A percentile compares a stretch with the other conserved stretches of the same genome.
Conservation (phyloP, 1,284 basidiomycete species). For the Rhodotorula glutinis region DNA sequence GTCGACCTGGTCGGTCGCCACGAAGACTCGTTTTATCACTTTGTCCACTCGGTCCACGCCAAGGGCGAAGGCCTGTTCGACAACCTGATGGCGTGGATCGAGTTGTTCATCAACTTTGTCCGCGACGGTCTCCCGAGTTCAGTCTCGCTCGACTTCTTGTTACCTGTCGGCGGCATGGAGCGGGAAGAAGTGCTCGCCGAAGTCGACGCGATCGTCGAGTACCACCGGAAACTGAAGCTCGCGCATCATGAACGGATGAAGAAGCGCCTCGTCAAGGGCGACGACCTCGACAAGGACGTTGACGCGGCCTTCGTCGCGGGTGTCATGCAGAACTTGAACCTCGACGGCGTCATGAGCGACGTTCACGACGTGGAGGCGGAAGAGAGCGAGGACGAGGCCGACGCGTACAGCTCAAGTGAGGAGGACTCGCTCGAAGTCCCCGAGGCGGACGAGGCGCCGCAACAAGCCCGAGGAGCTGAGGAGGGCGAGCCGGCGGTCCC, state of each 20-base stretch:
- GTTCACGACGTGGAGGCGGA: slow-evolving; percentile 73
- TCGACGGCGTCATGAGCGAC: slow-evolving; percentile 74
- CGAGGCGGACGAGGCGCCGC: slow-evolving; percentile 42
- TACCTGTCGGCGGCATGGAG: slow-evolving; percentile 74
- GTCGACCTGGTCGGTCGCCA: slow-evolving; percentile 91
- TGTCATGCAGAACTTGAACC: slow-evolving; percentile 71
- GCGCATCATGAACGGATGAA: slow-evolving; percentile 83
- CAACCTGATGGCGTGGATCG: slow-evolving; percentile 93
- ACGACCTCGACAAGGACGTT: slow-evolving; percentile 64
- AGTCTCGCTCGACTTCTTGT: slow-evolving; percentile 77
- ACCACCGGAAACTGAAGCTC: slow-evolving; percentile 88
- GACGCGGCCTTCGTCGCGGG: slow-evolving; percentile 73
- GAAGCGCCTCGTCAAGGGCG: slow-evolving; percentile 62
- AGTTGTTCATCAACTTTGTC: slow-evolving; percentile 85
- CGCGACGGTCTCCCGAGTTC: slow-evolving; percentile 69
- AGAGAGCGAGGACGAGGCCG: slow-evolving; percentile 53
- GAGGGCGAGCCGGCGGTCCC: slow-evolving; percentile 43
- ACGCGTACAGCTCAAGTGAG: slow-evolving; percentile 50
- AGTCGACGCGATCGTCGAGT: slow-evolving; percentile 77
- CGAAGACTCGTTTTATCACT: slow-evolving; percentile 91
- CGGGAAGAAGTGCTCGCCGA: slow-evolving; percentile 73
- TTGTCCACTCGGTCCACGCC: slow-evolving; percentile 97
- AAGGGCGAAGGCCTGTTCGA: slow-evolving; percentile 95
- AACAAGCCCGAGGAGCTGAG: slow-evolving; percentile 35
- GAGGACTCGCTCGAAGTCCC: slow-evolving; percentile 38